Conservation (phyloP, 2,329 filamentous ascomycete species). For the Didymella pomorum region DNA sequence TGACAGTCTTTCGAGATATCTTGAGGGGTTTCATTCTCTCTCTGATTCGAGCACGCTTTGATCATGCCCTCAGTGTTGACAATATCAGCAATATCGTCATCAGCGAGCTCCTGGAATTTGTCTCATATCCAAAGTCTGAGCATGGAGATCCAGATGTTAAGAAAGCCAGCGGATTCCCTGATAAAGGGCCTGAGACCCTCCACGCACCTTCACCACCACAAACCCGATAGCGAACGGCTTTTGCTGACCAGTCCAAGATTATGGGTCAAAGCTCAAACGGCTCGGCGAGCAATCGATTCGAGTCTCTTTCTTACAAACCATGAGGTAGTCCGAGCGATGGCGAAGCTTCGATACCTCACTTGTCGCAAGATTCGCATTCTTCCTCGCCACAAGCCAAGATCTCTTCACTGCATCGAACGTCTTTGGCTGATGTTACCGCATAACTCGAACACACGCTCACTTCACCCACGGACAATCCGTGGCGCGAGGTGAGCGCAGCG, state of each 20-base stretch:
- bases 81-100: neutral
- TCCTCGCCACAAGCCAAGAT: neutral
- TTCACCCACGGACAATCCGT: too few species aligned
- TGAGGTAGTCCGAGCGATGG: neutral
- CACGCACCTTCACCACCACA: neutral
- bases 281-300: too few species aligned
- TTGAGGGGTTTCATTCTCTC: neutral
- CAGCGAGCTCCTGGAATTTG: neutral
- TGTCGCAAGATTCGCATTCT: neutral
- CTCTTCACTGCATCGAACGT: neutral
- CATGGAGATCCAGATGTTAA: neutral
- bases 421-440: neutral
- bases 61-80: neutral
- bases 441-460: too few species aligned
- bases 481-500: too few species aligned
- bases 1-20: neutral
- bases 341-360: neutral
- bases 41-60: neutral
- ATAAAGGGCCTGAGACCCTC: too few species aligned
- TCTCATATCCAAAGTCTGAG: neutral
- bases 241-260: neutral
- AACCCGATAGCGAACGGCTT: neutral
- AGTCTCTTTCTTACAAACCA: neutral
- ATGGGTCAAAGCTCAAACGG: too few species aligned
- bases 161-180: neutral